phyloP scores from a whole-genome alignment of 1,139 yeast species.

The Ogataea hybrid region DNA sequence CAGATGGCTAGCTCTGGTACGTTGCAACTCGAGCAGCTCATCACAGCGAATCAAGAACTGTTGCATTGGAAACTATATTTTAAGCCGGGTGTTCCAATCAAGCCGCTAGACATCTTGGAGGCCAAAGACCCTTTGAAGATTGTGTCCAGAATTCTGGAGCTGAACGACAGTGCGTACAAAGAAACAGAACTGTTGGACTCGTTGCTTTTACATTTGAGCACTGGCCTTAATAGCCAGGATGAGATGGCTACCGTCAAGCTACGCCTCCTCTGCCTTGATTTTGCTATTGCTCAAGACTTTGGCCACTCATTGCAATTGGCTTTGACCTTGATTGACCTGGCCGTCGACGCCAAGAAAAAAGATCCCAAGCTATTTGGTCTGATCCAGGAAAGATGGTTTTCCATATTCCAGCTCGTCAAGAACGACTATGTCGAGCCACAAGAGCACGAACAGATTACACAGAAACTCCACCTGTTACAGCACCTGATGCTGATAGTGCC shows the following conservation, averaged over 20 bases:
- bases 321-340: slow-evolving; percentile 31
- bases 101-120: slow-evolving; percentile 38
- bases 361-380: slow-evolving; percentile 23
- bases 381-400: slow-evolving; percentile 49
- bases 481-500: slow-evolving; percentile 44
- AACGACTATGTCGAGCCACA: slow-evolving; percentile 28
- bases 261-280: slow-evolving; percentile 54
- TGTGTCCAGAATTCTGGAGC: slow-evolving; percentile 47
- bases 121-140: slow-evolving; percentile 33
- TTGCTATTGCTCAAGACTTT: slow-evolving; percentile 56
- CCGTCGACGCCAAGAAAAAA: slow-evolving; percentile 9
- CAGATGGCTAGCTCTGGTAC: slow-evolving; percentile 34
- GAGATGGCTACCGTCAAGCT: slow-evolving; percentile 30
- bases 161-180: slow-evolving; percentile 52
- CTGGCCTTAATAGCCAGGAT: slow-evolving; percentile 29
- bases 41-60: slow-evolving; percentile 36
- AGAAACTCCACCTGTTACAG: slow-evolving; percentile 51
- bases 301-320: slow-evolving; percentile 46
- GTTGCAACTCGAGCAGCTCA: slow-evolving; percentile 33
- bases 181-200: slow-evolving; percentile 45
- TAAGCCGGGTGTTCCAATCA: slow-evolving; percentile 36
- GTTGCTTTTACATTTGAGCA: slow-evolving; percentile 41
- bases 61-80: slow-evolving; percentile 37
- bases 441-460: slow-evolving; percentile 25
- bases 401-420: slow-evolving; percentile 58